phyloP scores from a whole-genome alignment of 2,329 filamentous ascomycete species.

The Teratosphaeria pseudoeucalypti region DNA sequence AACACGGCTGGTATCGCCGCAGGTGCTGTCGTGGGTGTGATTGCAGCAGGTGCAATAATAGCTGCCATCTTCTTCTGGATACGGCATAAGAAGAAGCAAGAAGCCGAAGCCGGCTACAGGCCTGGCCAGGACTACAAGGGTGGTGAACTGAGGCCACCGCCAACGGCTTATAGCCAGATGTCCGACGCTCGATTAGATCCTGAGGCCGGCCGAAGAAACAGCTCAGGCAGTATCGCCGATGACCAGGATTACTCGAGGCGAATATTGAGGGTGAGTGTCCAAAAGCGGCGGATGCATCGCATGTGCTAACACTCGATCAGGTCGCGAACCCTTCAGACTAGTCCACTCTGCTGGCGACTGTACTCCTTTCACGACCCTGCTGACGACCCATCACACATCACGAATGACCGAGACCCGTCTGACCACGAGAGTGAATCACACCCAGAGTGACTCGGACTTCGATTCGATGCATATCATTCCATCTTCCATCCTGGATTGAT shows the following conservation, averaged over 20 bases:
- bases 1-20: slow-evolving; percentile 78
- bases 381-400: neutral
- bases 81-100: slow-evolving; percentile 62
- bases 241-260: slow-evolving; percentile 94
- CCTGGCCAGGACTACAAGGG: slow-evolving; percentile 61
- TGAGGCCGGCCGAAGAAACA: slow-evolving; percentile 44
- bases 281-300: neutral
- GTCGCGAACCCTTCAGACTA: neutral
- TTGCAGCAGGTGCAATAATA: slow-evolving; percentile 54
- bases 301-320: neutral
- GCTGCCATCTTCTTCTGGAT: slow-evolving; percentile 65
- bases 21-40: slow-evolving; percentile 75
- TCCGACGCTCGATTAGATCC: slow-evolving; percentile 80
- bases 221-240: slow-evolving; percentile 92
- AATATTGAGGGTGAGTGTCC: slow-evolving; percentile 72
- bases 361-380: too few species aligned
- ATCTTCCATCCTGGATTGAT: neutral
- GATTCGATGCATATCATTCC: neutral
- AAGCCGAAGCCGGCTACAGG: slow-evolving; percentile 75
- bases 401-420: neutral
- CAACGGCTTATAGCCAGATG: slow-evolving; percentile 57
- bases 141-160: slow-evolving; percentile 47
- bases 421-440: neutral
- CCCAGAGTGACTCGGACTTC: neutral
- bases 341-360: neutral